These are phyloP conservation scores for Candida khao-thaluensis DNA, from an alignment of 805 yeast species.

Conservation along the genomic window DNA sequence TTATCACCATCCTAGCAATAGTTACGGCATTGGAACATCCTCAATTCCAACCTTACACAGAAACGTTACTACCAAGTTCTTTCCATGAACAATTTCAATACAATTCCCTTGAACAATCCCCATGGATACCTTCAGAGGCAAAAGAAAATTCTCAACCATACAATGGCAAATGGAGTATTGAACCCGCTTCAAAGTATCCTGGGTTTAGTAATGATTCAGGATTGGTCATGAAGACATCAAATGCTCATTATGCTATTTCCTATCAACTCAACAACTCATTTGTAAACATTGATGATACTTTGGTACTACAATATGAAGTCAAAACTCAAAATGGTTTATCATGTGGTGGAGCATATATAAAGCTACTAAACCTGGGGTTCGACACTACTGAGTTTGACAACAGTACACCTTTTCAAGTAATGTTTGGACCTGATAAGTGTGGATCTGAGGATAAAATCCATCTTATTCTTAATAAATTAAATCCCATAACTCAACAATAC, in stretches of 20 bases:
- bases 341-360: constrained; percentile 91
- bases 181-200: constrained; percentile 48
- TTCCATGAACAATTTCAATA: constrained; percentile 64
- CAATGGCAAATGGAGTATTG: constrained; percentile 74
- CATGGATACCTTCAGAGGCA: constrained; percentile 55
- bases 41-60: constrained; percentile 31
- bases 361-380: constrained; percentile 53
- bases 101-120: constrained; percentile 22
- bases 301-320: constrained; percentile 88
- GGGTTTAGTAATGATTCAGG: constrained; percentile 71
- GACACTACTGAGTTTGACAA: constrained; percentile 47
- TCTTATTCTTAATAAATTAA: constrained; percentile 62
- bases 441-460: constrained; percentile 79
- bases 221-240: constrained; percentile 69
- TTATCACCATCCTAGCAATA: no score
- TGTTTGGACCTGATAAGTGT: constrained; percentile 96
- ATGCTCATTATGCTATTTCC: constrained; percentile 82
- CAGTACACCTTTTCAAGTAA: constrained; percentile 73
- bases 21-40: constrained; percentile 6
- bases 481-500: constrained; percentile 51
- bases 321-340: constrained; percentile 74
- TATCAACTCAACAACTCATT: constrained; percentile 56
- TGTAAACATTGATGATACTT: constrained; percentile 57
- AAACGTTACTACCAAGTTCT: constrained; percentile 28
- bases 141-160: constrained; percentile 56